Evolutionary conservation across 805 yeast genomes (phyloP), one percentile per base, ranked within the genome.

Genomic region (Pichia ethanolica): DNA sequence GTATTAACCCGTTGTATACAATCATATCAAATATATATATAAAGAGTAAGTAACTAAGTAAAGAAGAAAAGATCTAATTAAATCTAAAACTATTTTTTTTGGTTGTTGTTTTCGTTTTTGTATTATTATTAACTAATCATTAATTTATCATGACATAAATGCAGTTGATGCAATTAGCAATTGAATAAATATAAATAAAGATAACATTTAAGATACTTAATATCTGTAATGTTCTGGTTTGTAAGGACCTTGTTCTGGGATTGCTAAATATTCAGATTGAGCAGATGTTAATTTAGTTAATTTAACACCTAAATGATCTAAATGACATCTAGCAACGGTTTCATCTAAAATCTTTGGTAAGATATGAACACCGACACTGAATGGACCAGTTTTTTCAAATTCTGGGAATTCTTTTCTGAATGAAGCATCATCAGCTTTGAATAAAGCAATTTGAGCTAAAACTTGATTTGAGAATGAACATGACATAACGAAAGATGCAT

Each of bases 401-500:
- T 91, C 98, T 57, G 88, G 84, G 74, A 73, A 84, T 71, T 83
- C 71, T 57, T 78, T 63, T 74, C 86, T 85, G 88, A 93, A 91
- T 56, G 68, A 81, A 53, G 70, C 74, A 76, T 91, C 89, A 57
- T 83, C 67, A 65, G 95, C 82, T 74, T 89, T 91, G 95, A 78
- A 91, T 70, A 90, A 78, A 65, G 97, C 98, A 67, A 90, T 91
- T 79, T 91, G 99, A 64, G 99, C 99, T 70, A 91, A 81, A 58
- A 91, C 98, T 80, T 91, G 99, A 87, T 91, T 91, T 65, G 97
- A 88, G 95, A 91, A 91, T 49, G 98, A 93, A 78, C 98, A 93
- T 56, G 97, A 89, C 99, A 91, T 91, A 68, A 91, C 99, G 70
- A 91, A 91, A 39, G 97, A 89, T 46, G 98, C 86, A 82, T 91